Evolutionary conservation across 108 stramenopile species (phyloP).

Genomic region (Mayamaea pseudoterrestris): DNA sequence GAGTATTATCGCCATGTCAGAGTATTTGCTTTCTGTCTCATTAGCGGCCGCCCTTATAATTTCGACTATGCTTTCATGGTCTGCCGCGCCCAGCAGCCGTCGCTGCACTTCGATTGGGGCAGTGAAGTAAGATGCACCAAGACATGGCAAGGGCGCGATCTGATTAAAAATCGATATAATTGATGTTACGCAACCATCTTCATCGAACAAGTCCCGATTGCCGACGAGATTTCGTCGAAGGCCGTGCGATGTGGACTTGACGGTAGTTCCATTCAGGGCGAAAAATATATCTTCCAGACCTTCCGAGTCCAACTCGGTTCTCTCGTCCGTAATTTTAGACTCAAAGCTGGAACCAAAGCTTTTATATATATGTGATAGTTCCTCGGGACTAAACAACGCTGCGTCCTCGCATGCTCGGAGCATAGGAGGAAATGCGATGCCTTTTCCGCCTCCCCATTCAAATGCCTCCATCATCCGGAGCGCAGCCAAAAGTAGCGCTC

Average conservation of each 20-base stretch:
- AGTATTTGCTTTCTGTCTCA: conserved; percentile 4
- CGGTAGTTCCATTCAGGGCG: conserved; percentile 16
- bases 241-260: conserved; percentile 7
- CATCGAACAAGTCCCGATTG: conserved; percentile 13
- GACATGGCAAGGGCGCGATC: conserved; percentile 15
- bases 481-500: conserved; percentile 25
- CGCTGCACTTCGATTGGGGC: conserved; percentile 9
- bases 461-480: conserved; percentile 32
- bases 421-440: conserved; percentile 26
- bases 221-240: conserved; percentile 12
- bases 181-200: conserved; percentile 10
- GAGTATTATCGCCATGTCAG: conserved; percentile 13
- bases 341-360: conserved; percentile 21
- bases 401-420: conserved; percentile 15
- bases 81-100: conserved; percentile 3
- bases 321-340: conserved; percentile 3
- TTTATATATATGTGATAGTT: conserved; percentile 18
- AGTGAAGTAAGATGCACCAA: conserved; percentile 12
- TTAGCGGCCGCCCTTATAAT: conserved; percentile 8
- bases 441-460: conserved; percentile 55
- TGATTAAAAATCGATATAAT: conserved; percentile 12
- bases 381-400: conserved; percentile 17
- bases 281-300: conserved; percentile 25
- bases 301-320: conserved; percentile 4
- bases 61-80: conserved; percentile 5